Evolutionary conservation across 345 rosid species (phyloP), one percentile per base, ranked within the genome.

Genomic region (Acer campestre): DNA sequence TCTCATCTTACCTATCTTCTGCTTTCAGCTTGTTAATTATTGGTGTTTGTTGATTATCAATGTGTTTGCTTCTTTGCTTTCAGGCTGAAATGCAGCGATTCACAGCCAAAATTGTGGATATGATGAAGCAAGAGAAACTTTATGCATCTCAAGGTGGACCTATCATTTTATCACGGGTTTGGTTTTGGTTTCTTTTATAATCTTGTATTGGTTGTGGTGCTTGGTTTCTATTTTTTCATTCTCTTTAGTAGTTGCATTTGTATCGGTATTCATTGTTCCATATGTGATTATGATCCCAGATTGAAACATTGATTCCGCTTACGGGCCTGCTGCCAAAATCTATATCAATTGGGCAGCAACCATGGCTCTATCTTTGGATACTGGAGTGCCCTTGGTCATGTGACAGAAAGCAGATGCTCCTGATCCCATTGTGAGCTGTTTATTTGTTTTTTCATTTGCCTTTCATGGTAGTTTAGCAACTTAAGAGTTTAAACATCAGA

Each of bases 371-470:
- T 92, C 98, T 68, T 71, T 90, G 68, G 85, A 89, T 77, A 95
- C 97, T n/a, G 98, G 97, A 9, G 98, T 95, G 48, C 99, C 99
- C 23, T 95, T 98, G 99, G 96, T 93, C 77, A 93, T 93, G 99
- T 95, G 99, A 81, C 97, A 95, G 78, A 98, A 93, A 88, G 73
- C 67, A 44, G 92, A 95, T 83, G 99, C 98, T 75, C 98, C 99
- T 82, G 99, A 93, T 83, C 94, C 98, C 16, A 83, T 95, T 68
- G 99, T 95, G 77, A 88, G 92, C 81, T 83, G 49, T 68, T 61
- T 72, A 38, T 9, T 55, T 49, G 22, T 17, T 17, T 48, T 5
- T 48, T 68, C 56, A 22, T 4, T 56, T 29, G 20, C 23, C 7
- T 61, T 62, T 9, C 18, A 16, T 46, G 20, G 20, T 49, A 7